These are phyloP conservation scores for Colletotrichum sp. DNA, from an alignment of 2,329 filamentous ascomycete genomes.

Conservation along the genomic window DNA sequence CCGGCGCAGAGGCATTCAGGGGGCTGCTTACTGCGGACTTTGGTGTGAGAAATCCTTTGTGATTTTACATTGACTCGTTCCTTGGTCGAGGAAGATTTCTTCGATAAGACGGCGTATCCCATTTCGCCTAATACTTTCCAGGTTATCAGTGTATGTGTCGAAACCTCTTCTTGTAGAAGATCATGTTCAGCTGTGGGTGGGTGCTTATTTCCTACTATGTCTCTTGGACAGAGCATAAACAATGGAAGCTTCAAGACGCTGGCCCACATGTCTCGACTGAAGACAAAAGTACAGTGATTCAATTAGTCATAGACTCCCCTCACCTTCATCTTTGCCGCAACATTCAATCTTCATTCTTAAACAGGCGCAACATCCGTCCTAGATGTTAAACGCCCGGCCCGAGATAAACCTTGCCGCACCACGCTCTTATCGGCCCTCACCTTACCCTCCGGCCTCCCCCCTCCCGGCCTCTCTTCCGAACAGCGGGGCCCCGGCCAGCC, in stretches of 20 bases:
- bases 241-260: neutral
- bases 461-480: neutral
- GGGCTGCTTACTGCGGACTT: neutral
- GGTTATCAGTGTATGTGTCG: rapidly evolving
- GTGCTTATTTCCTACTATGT: neutral
- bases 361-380: neutral
- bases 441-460: neutral
- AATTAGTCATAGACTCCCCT: rapidly evolving
- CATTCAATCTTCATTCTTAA: neutral
- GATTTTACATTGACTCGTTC: rapidly evolving
- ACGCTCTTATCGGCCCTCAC: neutral
- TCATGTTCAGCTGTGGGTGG: neutral
- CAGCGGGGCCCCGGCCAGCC: neutral
- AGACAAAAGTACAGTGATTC: neutral
- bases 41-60: neutral
- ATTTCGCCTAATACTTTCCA: neutral
- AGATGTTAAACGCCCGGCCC: neutral
- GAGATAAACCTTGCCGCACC: neutral
- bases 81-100: neutral
- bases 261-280: neutral
- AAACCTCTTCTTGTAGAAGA: rapidly evolving
- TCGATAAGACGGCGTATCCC: neutral
- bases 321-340: neutral
- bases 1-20: neutral
- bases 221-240: neutral